These are phyloP conservation scores for Cordyceps cateniannulata DNA, from an alignment of 2,329 filamentous ascomycete genomes.

Conservation along the genomic window DNA sequence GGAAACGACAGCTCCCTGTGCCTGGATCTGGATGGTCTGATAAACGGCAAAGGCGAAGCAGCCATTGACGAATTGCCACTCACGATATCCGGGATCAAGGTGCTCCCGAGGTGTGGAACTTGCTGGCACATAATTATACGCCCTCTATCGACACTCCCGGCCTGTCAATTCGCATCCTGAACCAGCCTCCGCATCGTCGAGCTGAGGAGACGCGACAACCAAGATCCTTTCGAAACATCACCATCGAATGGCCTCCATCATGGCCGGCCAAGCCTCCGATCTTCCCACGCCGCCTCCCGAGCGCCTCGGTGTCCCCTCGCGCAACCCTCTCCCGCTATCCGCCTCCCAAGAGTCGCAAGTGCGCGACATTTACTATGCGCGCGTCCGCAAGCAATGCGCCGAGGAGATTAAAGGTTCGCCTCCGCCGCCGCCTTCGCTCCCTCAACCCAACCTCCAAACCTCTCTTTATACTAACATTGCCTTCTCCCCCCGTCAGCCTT, in stretches of 20 bases:
- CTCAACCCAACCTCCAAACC: not conserved
- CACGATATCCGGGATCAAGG: not conserved
- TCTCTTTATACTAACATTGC: not conserved
- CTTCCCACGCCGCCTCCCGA: constrained; percentile 23
- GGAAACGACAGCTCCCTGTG: not conserved
- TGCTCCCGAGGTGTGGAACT: not conserved
- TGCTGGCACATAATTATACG: not conserved
- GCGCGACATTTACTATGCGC: constrained; percentile 71
- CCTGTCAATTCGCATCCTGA: not conserved
- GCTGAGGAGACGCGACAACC: not conserved
- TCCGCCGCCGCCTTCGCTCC: not conserved
- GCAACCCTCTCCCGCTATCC: constrained; percentile 78
- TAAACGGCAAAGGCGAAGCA: not conserved
- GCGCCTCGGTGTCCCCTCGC: constrained; percentile 46
- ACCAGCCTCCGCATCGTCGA: not conserved
- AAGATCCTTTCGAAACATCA: not conserved
- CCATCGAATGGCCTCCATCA: constrained; percentile 21
- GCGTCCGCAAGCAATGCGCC: constrained; percentile 69
- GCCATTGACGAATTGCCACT: not conserved
- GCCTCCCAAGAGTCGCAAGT: constrained; percentile 77
- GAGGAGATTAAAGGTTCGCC: constrained; percentile 66
- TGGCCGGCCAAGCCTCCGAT: constrained; percentile 22
- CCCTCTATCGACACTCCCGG: not conserved
- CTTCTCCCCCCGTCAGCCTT: constrained; percentile 56
- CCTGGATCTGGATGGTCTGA: not conserved